Base-by-base conservation (phyloP, 202 grass and related monocot species). In the Brachypodium distachyon region DNA sequence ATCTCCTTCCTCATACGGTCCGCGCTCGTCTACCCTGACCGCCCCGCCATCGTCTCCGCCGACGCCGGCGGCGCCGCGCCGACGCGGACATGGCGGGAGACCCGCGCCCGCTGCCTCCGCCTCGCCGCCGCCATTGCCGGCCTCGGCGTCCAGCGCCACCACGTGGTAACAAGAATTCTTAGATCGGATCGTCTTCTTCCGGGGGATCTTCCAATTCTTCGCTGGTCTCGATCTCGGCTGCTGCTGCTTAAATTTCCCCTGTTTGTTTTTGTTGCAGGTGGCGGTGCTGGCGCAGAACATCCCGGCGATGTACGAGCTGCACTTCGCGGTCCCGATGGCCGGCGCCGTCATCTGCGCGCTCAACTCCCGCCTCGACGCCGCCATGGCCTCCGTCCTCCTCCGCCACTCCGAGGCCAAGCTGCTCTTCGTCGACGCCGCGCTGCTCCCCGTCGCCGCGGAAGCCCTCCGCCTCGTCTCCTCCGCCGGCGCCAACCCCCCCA, bases 251-350 rank as follows among this genome's bases (percentile, higher is more conserved):
- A n/a, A n/a, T n/a, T n/a, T n/a, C n/a, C n/a, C n/a, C n/a, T n/a
- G n/a, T n/a, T n/a, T n/a, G n/a, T n/a, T n/a, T n/a, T n/a, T n/a
- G n/a, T n/a, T n/a, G n/a, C 62, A 97, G 94, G 91, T 97, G 1
- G 86, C 87, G 3, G 91, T 88, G 26, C 77, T 97, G 34, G 88
- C 94, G 21, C 79, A 81, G 9, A 97, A 97, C 69, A 61, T 94
- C 51, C 91, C 91, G 3, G 91, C 84, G 12, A 43, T 97, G 51
- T 88, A 65, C 64, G 94, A 97, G 70, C 86, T 94, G 67, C 89
- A 97, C 48, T 94, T 97, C 77, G 82, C 77, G 8, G 76, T 90
- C 5, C 91, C 94, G 3, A 97, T 97, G 94, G 74, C 84, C 6
- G 82, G 91, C 38, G 94, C 73, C 43, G 72, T 94, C 16, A 86